Percentiles rank a stretch among this genome's conserved stretches.
Evolutionary conservation across 305 asterid species (phyloP).

Genomic region (Petunia hybrid): DNA sequence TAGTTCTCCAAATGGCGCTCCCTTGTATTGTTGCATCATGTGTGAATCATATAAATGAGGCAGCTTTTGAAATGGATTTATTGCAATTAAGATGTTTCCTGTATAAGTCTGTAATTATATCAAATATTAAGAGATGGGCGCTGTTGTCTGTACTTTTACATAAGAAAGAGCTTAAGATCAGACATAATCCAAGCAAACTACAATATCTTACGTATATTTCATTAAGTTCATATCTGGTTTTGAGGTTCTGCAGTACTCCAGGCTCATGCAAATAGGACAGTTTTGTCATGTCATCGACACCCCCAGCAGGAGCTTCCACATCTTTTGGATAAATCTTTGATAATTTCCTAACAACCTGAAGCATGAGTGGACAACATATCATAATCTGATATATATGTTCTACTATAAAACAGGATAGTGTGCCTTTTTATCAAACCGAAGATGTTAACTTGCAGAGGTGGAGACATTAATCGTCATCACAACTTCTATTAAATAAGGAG

Average conservation of each 20-base stretch:
- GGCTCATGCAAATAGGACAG: conserved; percentile 98
- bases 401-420: conserved; percentile 15
- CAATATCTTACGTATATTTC: conserved; percentile 79
- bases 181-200: conserved; percentile 15
- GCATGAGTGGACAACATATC: conserved; percentile 12
- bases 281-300: conserved; percentile 99
- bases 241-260: conserved; percentile 91
- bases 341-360: conserved; percentile 78
- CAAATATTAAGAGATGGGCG: conserved; percentile 40
- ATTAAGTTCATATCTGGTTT: conserved; percentile 91
- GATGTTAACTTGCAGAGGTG: background rate
- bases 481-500: background rate
- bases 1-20: conserved; percentile 93
- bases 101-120: conserved; percentile 85
- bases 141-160: conserved; percentile 30
- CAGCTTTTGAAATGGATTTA: conserved; percentile 96
- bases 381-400: background rate
- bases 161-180: conserved; percentile 19
- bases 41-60: conserved; percentile 85
- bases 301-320: conserved; percentile 95
- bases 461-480: background rate
- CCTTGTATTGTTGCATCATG: conserved; percentile 99
- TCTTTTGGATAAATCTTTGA: conserved; percentile 90
- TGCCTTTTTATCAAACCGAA: conserved; percentile 8
- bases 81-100: conserved; percentile 95